A percentile compares a stretch with the other conserved stretches of the same genome.
Conservation (phyloP, 805 yeast species). For the Schwanniomyces yamadae region DNA sequence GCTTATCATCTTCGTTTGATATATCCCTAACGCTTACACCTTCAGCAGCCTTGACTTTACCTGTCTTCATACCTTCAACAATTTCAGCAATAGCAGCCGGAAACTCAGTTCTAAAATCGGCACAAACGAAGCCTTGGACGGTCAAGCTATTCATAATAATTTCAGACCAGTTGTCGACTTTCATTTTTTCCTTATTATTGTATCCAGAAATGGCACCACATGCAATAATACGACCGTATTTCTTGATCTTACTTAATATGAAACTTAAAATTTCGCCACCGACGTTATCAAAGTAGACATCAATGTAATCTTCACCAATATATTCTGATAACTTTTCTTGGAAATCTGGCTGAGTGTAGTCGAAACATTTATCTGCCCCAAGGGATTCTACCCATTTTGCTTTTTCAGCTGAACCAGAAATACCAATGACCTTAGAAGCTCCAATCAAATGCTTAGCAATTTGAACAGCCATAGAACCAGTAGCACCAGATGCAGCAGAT, state of each 20-base stretch:
- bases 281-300: slow-evolving; percentile 60
- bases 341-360: slow-evolving; percentile 38
- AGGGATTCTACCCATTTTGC: slow-evolving; percentile 51
- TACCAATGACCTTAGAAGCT: slow-evolving; percentile 57
- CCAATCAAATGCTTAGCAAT: slow-evolving; percentile 52
- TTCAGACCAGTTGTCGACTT: slow-evolving; percentile 39
- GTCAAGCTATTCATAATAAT: slow-evolving; percentile 52
- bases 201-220: slow-evolving; percentile 66
- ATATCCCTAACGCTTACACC: slow-evolving; percentile 41
- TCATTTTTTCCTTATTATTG: slow-evolving; percentile 39
- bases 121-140: slow-evolving; percentile 53
- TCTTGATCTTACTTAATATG: slow-evolving; percentile 38
- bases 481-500: slow-evolving; percentile 74
- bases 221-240: slow-evolving; percentile 48
- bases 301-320: slow-evolving; percentile 49
- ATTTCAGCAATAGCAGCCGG: slow-evolving; percentile 38
- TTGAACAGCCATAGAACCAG: slow-evolving; percentile 61
- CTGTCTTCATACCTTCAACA: slow-evolving; percentile 35
- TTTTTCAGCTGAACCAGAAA: slow-evolving; percentile 61
- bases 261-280: slow-evolving; percentile 59
- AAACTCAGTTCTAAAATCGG: slow-evolving; percentile 35
- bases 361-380: slow-evolving; percentile 53
- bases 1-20: slow-evolving; percentile 29
- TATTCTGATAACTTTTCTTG: slow-evolving; percentile 22
- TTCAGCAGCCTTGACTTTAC: slow-evolving; percentile 38